Evolutionary conservation across 768 basidiomycete genomes (phyloP).

Genomic region (Rickenella mellea): DNA sequence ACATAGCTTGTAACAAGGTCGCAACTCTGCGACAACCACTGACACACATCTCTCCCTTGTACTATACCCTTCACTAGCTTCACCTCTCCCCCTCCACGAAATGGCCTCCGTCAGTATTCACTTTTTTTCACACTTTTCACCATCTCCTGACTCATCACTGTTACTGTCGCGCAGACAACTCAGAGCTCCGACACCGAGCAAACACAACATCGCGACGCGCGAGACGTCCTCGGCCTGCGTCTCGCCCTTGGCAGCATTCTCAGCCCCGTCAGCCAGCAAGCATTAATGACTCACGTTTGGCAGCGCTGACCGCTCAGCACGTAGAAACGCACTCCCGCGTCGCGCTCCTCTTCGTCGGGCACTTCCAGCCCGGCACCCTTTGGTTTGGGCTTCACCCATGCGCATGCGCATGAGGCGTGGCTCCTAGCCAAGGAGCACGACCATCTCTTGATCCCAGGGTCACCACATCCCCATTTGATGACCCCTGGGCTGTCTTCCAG

Average conservation of each 20-base stretch:
- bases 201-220: too few species aligned
- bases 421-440: slow-evolving; percentile 11
- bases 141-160: too few species aligned
- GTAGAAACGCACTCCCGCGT: slow-evolving; percentile 40
- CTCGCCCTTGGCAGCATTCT: slow-evolving; percentile 54
- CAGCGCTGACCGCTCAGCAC: background rate
- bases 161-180: too few species aligned
- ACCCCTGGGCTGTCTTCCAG: background rate
- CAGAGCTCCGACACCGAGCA: too few species aligned
- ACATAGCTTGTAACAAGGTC: too few species aligned
- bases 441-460: background rate
- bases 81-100: too few species aligned
- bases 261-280: slow-evolving; percentile 36
- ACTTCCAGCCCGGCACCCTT: slow-evolving; percentile 37
- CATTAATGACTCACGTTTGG: slow-evolving; percentile 4
- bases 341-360: slow-evolving; percentile 37
- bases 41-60: too few species aligned
- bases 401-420: slow-evolving; percentile 24
- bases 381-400: slow-evolving; percentile 18
- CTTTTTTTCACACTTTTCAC: too few species aligned
- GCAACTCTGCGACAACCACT: too few species aligned
- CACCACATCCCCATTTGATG: background rate
- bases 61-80: too few species aligned
- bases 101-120: too few species aligned
- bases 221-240: slow-evolving; percentile 26